Conservation (phyloP, 1,284 basidiomycete species). For the Melampsora abietis-canadensis region DNA sequence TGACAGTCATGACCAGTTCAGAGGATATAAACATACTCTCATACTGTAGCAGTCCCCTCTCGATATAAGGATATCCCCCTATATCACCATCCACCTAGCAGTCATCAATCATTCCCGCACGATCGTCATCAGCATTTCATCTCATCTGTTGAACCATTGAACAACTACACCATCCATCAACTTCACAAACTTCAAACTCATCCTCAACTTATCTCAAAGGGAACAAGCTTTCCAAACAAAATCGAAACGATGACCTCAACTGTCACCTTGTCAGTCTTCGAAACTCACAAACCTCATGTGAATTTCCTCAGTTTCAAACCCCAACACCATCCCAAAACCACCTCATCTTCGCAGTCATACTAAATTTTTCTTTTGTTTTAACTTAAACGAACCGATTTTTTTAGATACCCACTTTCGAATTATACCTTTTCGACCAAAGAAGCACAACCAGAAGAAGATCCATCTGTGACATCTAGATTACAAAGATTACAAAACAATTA, state of each 20-base stretch:
- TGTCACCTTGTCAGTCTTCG: constrained; percentile 9
- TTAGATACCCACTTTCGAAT: constrained; percentile 71
- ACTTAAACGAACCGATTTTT: too few species aligned
- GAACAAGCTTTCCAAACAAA: not conserved
- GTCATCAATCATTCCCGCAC: too few species aligned
- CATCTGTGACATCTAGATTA: constrained; percentile 68
- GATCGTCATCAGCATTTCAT: too few species aligned
- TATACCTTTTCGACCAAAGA: constrained; percentile 91
- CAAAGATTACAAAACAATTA: constrained; percentile 75
- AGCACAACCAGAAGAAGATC: constrained; percentile 91
- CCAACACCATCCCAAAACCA: not conserved
- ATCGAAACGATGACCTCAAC: constrained; percentile 3
- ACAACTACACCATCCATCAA: not conserved
- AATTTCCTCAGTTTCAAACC: not conserved
- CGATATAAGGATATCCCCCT: too few species aligned
- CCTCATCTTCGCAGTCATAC: too few species aligned
- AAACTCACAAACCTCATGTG: constrained; percentile 5
- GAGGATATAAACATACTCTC: too few species aligned
- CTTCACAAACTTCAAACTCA: not conserved
- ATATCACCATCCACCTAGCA: too few species aligned
- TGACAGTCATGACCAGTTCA: too few species aligned
- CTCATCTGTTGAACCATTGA: too few species aligned
- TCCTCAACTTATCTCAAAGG: not conserved
- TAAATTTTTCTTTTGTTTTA: too few species aligned
- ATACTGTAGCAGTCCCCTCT: too few species aligned